These are phyloP conservation scores for Globisporangium abappressorium DNA, from an alignment of 352 stramenopile genomes.

Conservation along the genomic window DNA sequence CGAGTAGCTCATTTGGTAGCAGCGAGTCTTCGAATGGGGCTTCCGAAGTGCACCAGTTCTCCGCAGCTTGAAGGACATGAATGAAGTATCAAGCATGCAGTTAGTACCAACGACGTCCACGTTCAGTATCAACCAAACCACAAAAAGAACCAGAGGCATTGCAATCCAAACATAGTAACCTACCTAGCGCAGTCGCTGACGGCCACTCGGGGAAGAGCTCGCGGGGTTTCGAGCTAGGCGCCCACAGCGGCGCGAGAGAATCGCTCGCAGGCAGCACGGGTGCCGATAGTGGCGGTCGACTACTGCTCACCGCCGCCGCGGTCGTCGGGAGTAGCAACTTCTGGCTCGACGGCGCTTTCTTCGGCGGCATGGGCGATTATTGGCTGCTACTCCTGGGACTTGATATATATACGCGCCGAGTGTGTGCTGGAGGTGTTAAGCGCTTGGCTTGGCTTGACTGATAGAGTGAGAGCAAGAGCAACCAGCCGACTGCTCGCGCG, in stretches of 20 bases:
- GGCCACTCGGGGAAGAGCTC: conserved; percentile 70
- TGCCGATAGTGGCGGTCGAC: conserved; percentile 23
- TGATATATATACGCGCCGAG: no score
- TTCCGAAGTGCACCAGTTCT: conserved; percentile 48
- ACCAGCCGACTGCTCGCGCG: no score
- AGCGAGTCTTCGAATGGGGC: conserved; percentile 46
- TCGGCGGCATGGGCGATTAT: conserved; percentile 11
- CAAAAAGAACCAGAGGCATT: no score
- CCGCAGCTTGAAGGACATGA: conserved; percentile 22
- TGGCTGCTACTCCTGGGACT: no score
- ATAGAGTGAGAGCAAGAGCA: no score
- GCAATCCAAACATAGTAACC: not conserved
- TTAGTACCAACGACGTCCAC: not conserved
- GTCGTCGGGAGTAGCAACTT: conserved; percentile 14
- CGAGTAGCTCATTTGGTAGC: conserved; percentile 21
- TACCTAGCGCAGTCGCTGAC: conserved; percentile 21
- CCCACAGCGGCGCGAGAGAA: conserved; percentile 43
- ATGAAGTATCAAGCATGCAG: not conserved
- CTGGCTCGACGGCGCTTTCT: conserved; percentile 16
- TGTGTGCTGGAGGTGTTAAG: no score
- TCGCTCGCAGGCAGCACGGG: conserved; percentile 28
- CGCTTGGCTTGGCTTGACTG: no score
- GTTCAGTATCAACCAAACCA: not conserved
- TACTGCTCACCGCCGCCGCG: not conserved
- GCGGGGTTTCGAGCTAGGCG: conserved; percentile 24